These are phyloP conservation scores for Erythrophleum fordii DNA, from an alignment of 306 rosid species.

Conservation along the genomic window DNA sequence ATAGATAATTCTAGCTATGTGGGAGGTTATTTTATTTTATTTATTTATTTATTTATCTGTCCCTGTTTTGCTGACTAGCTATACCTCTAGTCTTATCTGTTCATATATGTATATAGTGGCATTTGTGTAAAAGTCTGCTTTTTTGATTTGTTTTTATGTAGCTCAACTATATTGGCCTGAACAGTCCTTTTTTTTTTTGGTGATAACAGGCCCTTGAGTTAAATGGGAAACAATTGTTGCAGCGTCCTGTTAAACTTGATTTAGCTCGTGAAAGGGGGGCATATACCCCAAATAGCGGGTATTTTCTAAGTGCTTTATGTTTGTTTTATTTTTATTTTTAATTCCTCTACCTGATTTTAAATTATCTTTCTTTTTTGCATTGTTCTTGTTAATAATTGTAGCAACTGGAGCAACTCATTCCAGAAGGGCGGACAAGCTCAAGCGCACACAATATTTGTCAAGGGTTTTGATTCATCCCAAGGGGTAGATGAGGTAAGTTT, in stretches of 20 bases:
- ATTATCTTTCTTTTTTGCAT: not conserved
- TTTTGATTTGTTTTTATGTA: not conserved
- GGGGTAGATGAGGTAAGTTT: constrained; percentile 73
- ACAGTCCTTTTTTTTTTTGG: not conserved
- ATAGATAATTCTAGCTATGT: not conserved
- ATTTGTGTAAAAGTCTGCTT: not conserved
- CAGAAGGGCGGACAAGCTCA: constrained; percentile 58
- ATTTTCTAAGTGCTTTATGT: not conserved
- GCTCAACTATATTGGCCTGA: not conserved
- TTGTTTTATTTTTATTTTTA: not conserved
- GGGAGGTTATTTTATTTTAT: not conserved
- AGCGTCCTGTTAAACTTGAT: constrained; percentile 68
- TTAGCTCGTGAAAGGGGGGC: constrained; percentile 74
- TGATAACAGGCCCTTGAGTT: constrained; percentile 61
- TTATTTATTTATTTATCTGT: not conserved
- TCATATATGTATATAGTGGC: not conserved
- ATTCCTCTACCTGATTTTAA: not conserved
- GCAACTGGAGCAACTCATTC: constrained; percentile 58
- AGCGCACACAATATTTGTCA: constrained; percentile 55
- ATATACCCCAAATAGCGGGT: constrained; percentile 66
- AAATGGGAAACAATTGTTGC: constrained; percentile 54
- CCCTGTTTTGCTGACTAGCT: not conserved
- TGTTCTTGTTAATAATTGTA: not conserved
- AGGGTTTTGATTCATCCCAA: constrained; percentile 68
- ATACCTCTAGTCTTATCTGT: not conserved